Evolutionary conservation across 2,329 filamentous ascomycete genomes (phyloP).

Genomic region (Hymenotorrendiella dingleyae): DNA sequence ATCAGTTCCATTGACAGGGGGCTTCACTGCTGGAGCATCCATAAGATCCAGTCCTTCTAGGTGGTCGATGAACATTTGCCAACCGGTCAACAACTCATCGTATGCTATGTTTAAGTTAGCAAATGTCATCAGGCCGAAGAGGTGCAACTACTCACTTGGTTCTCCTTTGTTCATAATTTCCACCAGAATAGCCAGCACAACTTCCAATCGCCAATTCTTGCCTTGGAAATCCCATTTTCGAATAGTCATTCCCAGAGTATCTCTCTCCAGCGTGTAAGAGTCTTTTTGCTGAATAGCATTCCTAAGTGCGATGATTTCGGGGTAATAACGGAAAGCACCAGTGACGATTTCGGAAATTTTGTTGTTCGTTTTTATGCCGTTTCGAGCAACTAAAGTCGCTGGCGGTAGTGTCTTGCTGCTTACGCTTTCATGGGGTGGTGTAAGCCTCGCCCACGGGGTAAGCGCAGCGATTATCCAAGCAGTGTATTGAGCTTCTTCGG

Average conservation of each 20-base stretch:
- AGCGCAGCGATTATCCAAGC: conserved; percentile 74
- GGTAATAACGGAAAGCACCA: conserved; percentile 55
- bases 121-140: background rate
- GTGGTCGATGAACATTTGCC: conserved; percentile 52
- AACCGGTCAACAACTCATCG: conserved; percentile 39
- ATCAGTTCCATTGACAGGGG: conserved; percentile 68
- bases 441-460: conserved; percentile 62
- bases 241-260: conserved; percentile 68
- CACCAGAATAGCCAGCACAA: conserved; percentile 60
- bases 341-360: conserved; percentile 65
- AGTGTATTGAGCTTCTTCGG: conserved; percentile 60
- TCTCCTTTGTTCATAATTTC: conserved; percentile 46
- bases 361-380: conserved; percentile 76
- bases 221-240: conserved; percentile 59
- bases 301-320: conserved; percentile 59
- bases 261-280: conserved; percentile 46
- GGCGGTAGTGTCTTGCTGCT: conserved; percentile 49
- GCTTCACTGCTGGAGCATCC: conserved; percentile 52
- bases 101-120: conserved; percentile 16
- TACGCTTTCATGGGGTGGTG: conserved; percentile 35
- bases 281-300: conserved; percentile 42
- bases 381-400: conserved; percentile 59
- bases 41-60: conserved; percentile 49
- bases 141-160: background rate
- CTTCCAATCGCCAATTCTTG: conserved; percentile 64